Evolutionary conservation across 495 filamentous ascomycete genomes (phyloP), one percentile per base, ranked within the genome.

Genomic region (Mytilinidion resinicola): DNA sequence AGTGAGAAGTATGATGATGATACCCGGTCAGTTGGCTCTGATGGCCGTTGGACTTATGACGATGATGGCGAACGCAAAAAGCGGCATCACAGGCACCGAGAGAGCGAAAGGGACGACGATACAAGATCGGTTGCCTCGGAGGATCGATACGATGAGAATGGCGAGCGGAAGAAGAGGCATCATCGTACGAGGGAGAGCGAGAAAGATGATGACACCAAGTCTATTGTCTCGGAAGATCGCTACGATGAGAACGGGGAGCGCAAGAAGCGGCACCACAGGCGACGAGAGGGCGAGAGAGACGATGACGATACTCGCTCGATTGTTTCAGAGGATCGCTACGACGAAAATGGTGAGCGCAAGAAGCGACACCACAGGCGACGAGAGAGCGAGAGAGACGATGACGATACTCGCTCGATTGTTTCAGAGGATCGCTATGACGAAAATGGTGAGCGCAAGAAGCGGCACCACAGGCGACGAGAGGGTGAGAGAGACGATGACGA

Each of bases 331-430:
- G 56, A 56, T 41, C 60, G 60, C 10, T 63, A 62, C 12, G 65
- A 65, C 42, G 55, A 56, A 3, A 56, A 61, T 34, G 58, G 62
- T 9, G 66, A 63, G 21, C 66, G 60, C 37, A 53, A 42, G 42
- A 38, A 49, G 43, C 37, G 46, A 37, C 63, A 66, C 47, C 54
- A 60, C 17, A 64, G 51, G 33, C 30, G 62, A 47, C 58, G 60
- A 7, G 59, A 68, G n/a, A 55, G 65, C 34, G 62, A 68, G 36
- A 57, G 43, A 42, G 56, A 62, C 20, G 63, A 67, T n/a, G 56
- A n/a, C n/a, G n/a, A n/a, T n/a, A 36, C 55, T 4, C 48, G 55
- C 20, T 66, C 63, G 4, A 39, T 55, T n/a, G 51, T 57, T 10
- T 67, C 64, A 11, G 64, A 67, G 41, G 56, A 57, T 36, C 60